Conservation (phyloP, 148 eudicot species). For the Persicaria maculosa region DNA sequence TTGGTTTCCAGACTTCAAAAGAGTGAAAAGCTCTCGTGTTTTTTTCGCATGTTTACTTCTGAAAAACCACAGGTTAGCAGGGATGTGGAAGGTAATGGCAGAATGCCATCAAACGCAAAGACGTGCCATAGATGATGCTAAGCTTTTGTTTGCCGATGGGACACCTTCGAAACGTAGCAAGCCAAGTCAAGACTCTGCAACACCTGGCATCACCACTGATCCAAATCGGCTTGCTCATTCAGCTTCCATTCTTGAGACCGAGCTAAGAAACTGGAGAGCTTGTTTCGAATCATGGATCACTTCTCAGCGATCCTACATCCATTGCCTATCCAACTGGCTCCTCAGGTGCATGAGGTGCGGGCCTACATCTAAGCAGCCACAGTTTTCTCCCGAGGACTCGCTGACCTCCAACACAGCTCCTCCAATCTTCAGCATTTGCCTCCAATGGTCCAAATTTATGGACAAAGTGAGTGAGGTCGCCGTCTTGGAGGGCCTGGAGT, state of each 20-base stretch:
- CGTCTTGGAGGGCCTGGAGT: constrained; percentile 72
- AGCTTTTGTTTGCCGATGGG: constrained; percentile 58
- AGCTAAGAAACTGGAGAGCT: constrained; percentile 72
- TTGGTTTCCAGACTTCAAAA: too few species aligned
- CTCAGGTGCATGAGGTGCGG: constrained; percentile 52
- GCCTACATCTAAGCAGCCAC: constrained; percentile 44
- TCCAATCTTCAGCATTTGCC: constrained; percentile 59
- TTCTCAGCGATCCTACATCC: constrained; percentile 72
- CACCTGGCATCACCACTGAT: constrained; percentile 38
- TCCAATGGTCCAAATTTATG: constrained; percentile 69
- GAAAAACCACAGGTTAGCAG: constrained; percentile 43
- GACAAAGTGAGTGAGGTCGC: constrained; percentile 53
- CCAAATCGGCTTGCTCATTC: constrained; percentile 72
- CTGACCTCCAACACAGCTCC: constrained; percentile 37
- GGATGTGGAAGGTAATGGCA: constrained; percentile 90
- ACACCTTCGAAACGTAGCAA: constrained; percentile 47
- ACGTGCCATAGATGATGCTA: constrained; percentile 82
- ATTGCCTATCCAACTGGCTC: constrained; percentile 72
- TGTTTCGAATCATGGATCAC: constrained; percentile 75
- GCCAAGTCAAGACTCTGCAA: constrained; percentile 33
- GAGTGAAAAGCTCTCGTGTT: not conserved
- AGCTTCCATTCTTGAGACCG: constrained; percentile 69
- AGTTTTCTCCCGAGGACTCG: constrained; percentile 57
- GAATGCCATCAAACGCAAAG: constrained; percentile 81
- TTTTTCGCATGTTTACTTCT: too few species aligned